Conservation (phyloP, 1,139 yeast genomes). For the Petasospora fabianii region DNA sequence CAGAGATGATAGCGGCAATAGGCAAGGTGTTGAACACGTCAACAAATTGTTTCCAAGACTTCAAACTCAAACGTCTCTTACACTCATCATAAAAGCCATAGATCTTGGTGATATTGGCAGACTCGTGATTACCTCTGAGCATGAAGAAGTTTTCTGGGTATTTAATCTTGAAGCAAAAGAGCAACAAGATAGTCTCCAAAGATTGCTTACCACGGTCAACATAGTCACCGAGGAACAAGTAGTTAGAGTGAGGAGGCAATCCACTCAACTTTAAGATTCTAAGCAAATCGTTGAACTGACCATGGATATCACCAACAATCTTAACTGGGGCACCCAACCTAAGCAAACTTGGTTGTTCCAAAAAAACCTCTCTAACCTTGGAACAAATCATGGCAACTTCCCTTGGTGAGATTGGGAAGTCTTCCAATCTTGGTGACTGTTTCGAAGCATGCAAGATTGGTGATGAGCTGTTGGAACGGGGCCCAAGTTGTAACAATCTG, state of each 20-base stretch:
- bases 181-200: slow-evolving; percentile 67
- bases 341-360: slow-evolving; percentile 73
- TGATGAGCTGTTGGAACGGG: slow-evolving; percentile 25
- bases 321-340: slow-evolving; percentile 81
- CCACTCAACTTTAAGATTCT: slow-evolving; percentile 77
- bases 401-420: slow-evolving; percentile 34
- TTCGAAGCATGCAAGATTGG: slow-evolving; percentile 32
- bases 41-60: slow-evolving; percentile 71
- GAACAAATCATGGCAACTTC: slow-evolving; percentile 66
- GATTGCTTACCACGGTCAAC: slow-evolving; percentile 87
- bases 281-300: slow-evolving; percentile 73
- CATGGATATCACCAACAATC: slow-evolving; percentile 85
- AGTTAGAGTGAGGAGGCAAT: slow-evolving; percentile 75
- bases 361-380: slow-evolving; percentile 63
- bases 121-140: slow-evolving; percentile 83
- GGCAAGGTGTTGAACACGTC: slow-evolving; percentile 87
- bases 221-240: slow-evolving; percentile 78
- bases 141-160: slow-evolving; percentile 82
- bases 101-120: slow-evolving; percentile 78
- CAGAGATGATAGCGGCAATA: slow-evolving; percentile 81
- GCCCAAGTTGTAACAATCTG: slow-evolving; percentile 46
- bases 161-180: slow-evolving; percentile 72
- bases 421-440: slow-evolving; percentile 36
- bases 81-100: slow-evolving; percentile 90
- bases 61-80: slow-evolving; percentile 64